These are phyloP conservation scores for Canavalia gladiata DNA, from an alignment of 306 rosid species.

Conservation along the genomic window DNA sequence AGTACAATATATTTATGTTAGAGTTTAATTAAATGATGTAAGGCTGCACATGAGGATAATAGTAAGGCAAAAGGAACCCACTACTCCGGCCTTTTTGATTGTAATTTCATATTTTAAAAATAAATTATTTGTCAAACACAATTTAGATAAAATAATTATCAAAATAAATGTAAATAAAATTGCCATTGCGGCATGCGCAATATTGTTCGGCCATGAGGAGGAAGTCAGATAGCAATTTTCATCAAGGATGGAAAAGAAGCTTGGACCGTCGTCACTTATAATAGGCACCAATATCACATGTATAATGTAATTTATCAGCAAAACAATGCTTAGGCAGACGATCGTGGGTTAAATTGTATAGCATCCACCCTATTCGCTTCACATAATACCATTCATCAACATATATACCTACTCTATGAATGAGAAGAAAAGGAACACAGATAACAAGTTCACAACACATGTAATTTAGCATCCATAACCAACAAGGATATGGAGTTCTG, in stretches of 20 bases:
- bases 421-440: background rate
- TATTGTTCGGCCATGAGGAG: no score
- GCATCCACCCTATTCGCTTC: background rate
- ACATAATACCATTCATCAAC: no score
- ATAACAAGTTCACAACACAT: conserved; percentile 8
- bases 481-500: background rate
- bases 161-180: no score
- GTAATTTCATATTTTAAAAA: no score
- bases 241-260: background rate
- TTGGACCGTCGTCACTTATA: background rate
- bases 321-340: background rate
- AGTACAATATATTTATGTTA: no score
- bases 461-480: conserved; percentile 14
- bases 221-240: background rate
- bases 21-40: no score
- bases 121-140: no score
- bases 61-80: no score
- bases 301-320: background rate
- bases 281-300: background rate
- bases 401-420: background rate
- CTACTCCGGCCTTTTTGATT: no score
- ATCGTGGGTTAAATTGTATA: background rate
- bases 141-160: no score
- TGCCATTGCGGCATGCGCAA: no score
- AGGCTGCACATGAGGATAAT: no score